Evolutionary conservation across 306 rosid genomes (phyloP).

Genomic region (Heteromeles arbutifolia): DNA sequence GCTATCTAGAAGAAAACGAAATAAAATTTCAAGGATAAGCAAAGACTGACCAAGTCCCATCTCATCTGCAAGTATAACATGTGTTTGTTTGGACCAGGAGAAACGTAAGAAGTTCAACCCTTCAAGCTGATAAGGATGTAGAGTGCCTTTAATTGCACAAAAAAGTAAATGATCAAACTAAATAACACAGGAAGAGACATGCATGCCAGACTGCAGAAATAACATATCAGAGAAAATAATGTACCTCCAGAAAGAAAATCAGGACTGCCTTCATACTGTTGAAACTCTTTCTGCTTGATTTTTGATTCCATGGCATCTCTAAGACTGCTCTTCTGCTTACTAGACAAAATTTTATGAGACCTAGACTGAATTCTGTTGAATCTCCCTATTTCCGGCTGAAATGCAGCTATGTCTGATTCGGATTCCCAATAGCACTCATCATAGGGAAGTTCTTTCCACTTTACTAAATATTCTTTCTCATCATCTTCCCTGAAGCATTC

Average conservation of each 20-base stretch:
- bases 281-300: conserved; percentile 84
- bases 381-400: conserved; percentile 88
- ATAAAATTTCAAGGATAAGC: conserved; percentile 8
- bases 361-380: conserved; percentile 68
- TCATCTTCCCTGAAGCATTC: conserved; percentile 63
- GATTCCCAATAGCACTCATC: conserved; percentile 96
- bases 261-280: conserved; percentile 80
- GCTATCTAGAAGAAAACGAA: conserved; percentile 13
- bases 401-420: conserved; percentile 84
- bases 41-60: conserved; percentile 90
- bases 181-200: conserved; percentile 2
- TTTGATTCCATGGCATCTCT: conserved; percentile 53
- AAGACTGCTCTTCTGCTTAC: conserved; percentile 49
- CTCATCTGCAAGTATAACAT: conserved; percentile 98
- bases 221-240: conserved; percentile 10
- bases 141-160: conserved; percentile 50
- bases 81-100: conserved; percentile 99
- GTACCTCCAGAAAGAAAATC: conserved; percentile 78
- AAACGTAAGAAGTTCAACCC: conserved; percentile 93
- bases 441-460: conserved; percentile 93
- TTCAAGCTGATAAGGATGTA: conserved; percentile 98
- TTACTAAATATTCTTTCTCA: conserved; percentile 80
- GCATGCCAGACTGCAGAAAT: conserved; percentile 15
- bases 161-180: conserved; percentile 24
- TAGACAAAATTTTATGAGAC: conserved; percentile 43